These are phyloP conservation scores for Eucalyptus pauciflora DNA, from an alignment of 345 rosid species.

Conservation along the genomic window DNA sequence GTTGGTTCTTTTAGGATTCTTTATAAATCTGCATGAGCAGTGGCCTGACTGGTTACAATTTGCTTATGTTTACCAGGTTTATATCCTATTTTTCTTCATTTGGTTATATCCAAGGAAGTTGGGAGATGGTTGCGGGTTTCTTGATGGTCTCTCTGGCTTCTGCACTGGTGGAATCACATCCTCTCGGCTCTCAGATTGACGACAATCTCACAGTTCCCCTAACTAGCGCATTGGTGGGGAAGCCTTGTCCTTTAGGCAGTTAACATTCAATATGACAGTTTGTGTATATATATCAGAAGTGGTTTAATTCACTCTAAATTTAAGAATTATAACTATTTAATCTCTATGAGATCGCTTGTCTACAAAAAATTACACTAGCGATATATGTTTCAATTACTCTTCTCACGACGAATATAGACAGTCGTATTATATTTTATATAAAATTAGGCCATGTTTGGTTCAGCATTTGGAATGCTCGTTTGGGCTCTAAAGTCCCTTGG, in stretches of 20 bases:
- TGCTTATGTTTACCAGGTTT: conserved; percentile 21
- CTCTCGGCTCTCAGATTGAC: conserved; percentile 67
- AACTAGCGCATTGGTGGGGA: conserved; percentile 51
- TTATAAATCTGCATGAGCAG: not conserved
- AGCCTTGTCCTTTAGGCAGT: conserved; percentile 24
- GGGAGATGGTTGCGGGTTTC: conserved; percentile 51
- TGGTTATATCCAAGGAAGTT: conserved; percentile 36
- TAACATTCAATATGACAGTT: not conserved
- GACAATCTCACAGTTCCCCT: conserved; percentile 85
- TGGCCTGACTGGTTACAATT: not conserved
- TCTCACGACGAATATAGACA: not conserved
- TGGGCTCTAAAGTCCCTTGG: no score
- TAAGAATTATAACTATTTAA: not conserved
- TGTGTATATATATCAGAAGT: not conserved
- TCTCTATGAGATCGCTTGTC: not conserved
- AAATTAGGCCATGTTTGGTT: not conserved
- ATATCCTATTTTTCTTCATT: conserved; percentile 69
- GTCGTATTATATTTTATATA: not conserved
- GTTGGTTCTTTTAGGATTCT: not conserved
- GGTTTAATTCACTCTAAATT: not conserved
- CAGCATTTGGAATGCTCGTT: no score
- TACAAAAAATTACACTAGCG: not conserved
- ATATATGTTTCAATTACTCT: not conserved
- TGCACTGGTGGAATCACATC: conserved; percentile 74
- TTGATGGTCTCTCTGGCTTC: conserved; percentile 58